phyloP scores from a whole-genome alignment of 2,329 filamentous ascomycete genomes.

The Pseudogymnoascus sp. region DNA sequence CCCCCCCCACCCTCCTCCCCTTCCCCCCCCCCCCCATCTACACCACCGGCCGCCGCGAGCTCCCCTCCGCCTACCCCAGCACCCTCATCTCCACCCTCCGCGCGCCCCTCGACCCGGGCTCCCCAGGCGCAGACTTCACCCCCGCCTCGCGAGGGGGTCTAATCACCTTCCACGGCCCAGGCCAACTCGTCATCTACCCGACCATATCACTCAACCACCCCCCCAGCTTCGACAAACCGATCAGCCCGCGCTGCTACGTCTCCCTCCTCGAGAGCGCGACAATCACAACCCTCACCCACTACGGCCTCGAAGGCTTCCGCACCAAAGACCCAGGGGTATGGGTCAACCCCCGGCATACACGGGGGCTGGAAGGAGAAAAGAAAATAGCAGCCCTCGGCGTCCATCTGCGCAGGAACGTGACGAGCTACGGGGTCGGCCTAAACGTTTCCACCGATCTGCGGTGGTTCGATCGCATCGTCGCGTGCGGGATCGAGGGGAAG shows the following conservation, averaged over 20 bases:
- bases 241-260: constrained; percentile 70
- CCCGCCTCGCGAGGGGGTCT: constrained; percentile 65
- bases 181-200: constrained; percentile 88
- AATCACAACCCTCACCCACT: constrained; percentile 53
- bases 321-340: constrained; percentile 81
- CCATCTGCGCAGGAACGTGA: constrained; percentile 78
- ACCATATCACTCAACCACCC: constrained; percentile 70
- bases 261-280: constrained; percentile 69
- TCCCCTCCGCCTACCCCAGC: constrained; percentile 34
- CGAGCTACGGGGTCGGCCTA: constrained; percentile 74
- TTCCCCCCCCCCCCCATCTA: too few species aligned
- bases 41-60: constrained; percentile 81
- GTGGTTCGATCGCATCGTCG: constrained; percentile 70
- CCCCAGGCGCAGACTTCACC: constrained; percentile 22
- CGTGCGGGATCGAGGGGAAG: constrained; percentile 78
- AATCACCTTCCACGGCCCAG: constrained; percentile 91
- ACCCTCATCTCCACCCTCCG: constrained; percentile 38
- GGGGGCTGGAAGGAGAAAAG: constrained; percentile 31
- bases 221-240: constrained; percentile 13
- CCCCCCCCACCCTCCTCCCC: constrained; percentile 71
- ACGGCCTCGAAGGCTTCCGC: constrained; percentile 52
- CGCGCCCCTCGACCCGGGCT: constrained; percentile 15
- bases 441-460: constrained; percentile 59
- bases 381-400: constrained; percentile 92
- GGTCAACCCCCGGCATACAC: constrained; percentile 37